Evolutionary conservation across 1,284 basidiomycete genomes (phyloP).

Genomic region (Ceratobasidium papillatum): DNA sequence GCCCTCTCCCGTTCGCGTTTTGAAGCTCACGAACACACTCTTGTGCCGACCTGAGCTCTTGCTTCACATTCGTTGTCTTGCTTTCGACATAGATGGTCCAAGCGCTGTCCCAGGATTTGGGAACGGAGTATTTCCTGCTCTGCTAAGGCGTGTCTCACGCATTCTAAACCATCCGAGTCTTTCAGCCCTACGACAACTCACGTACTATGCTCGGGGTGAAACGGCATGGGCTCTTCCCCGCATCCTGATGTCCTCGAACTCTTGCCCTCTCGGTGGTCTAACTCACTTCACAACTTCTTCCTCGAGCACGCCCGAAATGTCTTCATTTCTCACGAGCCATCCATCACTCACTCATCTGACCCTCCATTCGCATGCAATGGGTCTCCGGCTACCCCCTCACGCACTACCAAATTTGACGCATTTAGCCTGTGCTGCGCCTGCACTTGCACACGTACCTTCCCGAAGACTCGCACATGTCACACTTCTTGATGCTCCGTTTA

Average conservation of each 20-base stretch:
- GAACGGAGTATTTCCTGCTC: not conserved
- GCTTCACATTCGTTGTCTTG: not conserved
- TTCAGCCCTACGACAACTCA: not conserved
- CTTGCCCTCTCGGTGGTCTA: not conserved
- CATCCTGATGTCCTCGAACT: not conserved
- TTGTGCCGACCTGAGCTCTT: slow-evolving; percentile 2
- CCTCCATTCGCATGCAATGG: slow-evolving; percentile 32
- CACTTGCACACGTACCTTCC: slow-evolving; percentile 8
- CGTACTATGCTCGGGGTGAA: slow-evolving; percentile 28
- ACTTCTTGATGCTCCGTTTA: slow-evolving; percentile 27
- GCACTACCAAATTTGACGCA: slow-evolving; percentile 26
- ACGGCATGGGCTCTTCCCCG: slow-evolving; percentile 33
- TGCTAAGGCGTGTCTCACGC: not conserved
- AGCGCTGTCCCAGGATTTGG: slow-evolving; percentile 12
- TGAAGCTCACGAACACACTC: slow-evolving; percentile 17
- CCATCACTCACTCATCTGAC: slow-evolving; percentile 15
- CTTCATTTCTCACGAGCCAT: slow-evolving; percentile 13
- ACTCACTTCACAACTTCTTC: slow-evolving; percentile 30
- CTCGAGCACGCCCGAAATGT: slow-evolving; percentile 10
- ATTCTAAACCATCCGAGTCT: not conserved
- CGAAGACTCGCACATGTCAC: slow-evolving; percentile 22
- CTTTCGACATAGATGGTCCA: slow-evolving; percentile 8
- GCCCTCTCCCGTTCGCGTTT: not conserved
- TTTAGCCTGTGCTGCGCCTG: slow-evolving; percentile 29
- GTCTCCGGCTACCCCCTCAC: slow-evolving; percentile 12